Evolutionary conservation across 345 rosid species (phyloP).

Genomic region (Adansonia digitata): DNA sequence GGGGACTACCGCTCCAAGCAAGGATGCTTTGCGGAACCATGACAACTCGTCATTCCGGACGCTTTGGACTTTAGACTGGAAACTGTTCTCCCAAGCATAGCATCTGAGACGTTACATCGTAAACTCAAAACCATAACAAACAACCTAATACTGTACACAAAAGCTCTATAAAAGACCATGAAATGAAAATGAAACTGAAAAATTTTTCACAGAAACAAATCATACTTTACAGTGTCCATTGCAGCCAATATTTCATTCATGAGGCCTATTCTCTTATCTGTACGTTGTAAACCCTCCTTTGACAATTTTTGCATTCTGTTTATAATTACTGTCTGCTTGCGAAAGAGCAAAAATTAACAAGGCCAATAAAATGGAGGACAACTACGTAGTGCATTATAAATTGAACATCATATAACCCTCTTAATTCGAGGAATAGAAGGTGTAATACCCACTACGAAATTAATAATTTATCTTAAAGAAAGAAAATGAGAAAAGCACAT

Average conservation of each 20-base stretch:
- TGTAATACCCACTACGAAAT: not conserved
- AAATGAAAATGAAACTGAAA: not conserved
- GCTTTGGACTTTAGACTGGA: constrained; percentile 77
- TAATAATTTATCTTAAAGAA: not conserved
- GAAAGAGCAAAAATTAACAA: not conserved
- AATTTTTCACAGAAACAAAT: constrained; percentile 11
- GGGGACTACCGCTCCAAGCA: constrained; percentile 79
- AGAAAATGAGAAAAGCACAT: constrained; percentile 1
- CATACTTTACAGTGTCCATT: constrained; percentile 98
- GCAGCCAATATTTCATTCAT: constrained; percentile 99
- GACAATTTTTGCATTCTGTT: constrained; percentile 87
- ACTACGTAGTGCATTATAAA: too few relatives aligned
- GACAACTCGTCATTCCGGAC: constrained; percentile 83
- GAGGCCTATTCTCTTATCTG: constrained; percentile 95
- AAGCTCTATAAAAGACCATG: not conserved
- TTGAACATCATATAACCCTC: not conserved
- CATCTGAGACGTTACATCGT: constrained; percentile 48
- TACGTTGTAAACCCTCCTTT: constrained; percentile 94
- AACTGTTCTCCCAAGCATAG: constrained; percentile 98
- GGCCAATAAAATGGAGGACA: not conserved
- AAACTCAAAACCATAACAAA: not conserved
- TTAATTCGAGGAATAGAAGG: not conserved
- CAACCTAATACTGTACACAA: not conserved
- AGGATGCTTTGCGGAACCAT: constrained; percentile 91
- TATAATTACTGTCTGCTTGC: constrained; percentile 71